Percentiles rank a stretch among this genome's conserved stretches.
Evolutionary conservation across 768 basidiomycete genomes (phyloP).

Genomic region (Termitomyces sp.): DNA sequence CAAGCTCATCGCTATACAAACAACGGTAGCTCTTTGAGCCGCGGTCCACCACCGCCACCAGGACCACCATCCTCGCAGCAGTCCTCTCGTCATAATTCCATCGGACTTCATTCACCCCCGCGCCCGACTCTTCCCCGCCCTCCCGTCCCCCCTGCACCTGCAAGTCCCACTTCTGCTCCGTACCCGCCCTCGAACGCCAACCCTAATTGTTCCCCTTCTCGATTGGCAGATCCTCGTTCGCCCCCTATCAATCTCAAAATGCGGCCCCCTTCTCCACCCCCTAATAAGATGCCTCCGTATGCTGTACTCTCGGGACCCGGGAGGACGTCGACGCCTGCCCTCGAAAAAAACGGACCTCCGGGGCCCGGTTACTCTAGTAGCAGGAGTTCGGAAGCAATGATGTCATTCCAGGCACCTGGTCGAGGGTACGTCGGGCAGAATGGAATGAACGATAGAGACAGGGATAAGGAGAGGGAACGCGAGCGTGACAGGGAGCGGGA

Average conservation of each 20-base stretch:
- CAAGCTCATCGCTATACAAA: conserved; percentile 40
- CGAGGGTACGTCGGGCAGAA: conserved; percentile 15
- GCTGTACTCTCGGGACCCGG: conserved; percentile 22
- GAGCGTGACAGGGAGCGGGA: conserved; percentile 26
- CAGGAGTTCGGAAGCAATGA: conserved; percentile 31
- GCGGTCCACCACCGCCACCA: conserved; percentile 19
- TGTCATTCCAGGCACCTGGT: conserved; percentile 23
- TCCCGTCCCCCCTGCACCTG: conserved; percentile 24
- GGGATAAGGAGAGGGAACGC: conserved; percentile 22
- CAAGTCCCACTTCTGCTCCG: conserved; percentile 20
- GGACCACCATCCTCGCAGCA: conserved; percentile 16
- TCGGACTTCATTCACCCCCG: conserved; percentile 34
- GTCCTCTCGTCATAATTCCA: conserved; percentile 25
- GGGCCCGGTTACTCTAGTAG: conserved; percentile 18
- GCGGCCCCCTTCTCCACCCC: conserved; percentile 29
- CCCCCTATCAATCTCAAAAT: conserved; percentile 31
- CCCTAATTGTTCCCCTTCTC: conserved; percentile 24
- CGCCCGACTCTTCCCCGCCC: conserved; percentile 23
- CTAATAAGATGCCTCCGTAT: conserved; percentile 18
- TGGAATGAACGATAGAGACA: conserved; percentile 15
- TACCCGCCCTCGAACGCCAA: conserved; percentile 15
- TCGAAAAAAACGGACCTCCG: conserved; percentile 13
- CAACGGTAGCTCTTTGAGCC: conserved; percentile 17
- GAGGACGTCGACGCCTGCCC: conserved; percentile 23
- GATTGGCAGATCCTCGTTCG: conserved; percentile 24